Evolutionary conservation across 805 yeast species (phyloP), one percentile per base, ranked within the genome.

Genomic region (Diddensiella transvaalensis): DNA sequence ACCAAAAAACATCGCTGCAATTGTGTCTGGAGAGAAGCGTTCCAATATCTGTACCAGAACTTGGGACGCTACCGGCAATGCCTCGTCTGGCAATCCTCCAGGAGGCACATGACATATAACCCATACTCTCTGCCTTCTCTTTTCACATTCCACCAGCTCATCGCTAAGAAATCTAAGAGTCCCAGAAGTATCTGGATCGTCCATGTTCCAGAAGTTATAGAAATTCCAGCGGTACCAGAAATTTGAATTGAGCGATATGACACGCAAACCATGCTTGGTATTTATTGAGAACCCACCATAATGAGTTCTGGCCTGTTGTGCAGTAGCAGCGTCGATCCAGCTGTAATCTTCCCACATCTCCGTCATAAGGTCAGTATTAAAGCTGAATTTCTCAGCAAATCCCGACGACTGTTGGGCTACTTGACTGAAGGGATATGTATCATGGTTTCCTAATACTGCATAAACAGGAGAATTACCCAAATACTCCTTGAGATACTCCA

Each of bases 341-440:
- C 65, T 70, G 46, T 66, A 63, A 48, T 75, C 75, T 40, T 62
- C 53, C 80, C 80, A 76, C 46, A 77, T 48, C 23, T 72, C 72
- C 38, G 77, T 72, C 70, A 76, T 67, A 47, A 76, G 62, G 11
- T 76, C 77, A 2, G 70, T 63, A 54, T 77, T 76, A 73, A 75
- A 76, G n/a, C 67, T 60, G 49, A 73, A 72, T 56, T 69, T 54
- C 44, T 70, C 66, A 2, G 64, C 60, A 50, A 69, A 76, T 5
- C 77, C 77, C 19, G 76, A 72, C 32, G 63, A 59, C 26, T 67
- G 60, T 49, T 82, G 84, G 2, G 87, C 84, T 49, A 82, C 64
- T 61, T 83, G 87, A 32, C 83, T 85, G 56, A 82, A 79, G 15
- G 90, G 89, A 70, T 75, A 83, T 24, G 82, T 77, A 59, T 83